A percentile compares a stretch with the other conserved stretches of the same genome.
Evolutionary conservation across 345 rosid genomes (phyloP).

Genomic region (Brassica juncea): DNA sequence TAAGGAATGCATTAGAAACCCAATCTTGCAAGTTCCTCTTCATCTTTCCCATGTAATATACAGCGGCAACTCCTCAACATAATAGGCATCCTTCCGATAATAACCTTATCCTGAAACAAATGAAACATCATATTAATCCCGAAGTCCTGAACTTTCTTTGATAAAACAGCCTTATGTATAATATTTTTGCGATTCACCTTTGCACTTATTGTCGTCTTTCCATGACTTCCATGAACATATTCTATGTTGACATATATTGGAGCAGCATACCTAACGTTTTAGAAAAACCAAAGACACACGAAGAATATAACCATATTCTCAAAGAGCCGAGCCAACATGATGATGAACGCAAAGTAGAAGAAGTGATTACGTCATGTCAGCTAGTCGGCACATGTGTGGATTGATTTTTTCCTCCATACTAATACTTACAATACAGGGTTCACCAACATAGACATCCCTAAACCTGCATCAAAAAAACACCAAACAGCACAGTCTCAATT

Average conservation of each 20-base stretch:
- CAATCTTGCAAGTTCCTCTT: slow-evolving; percentile 85
- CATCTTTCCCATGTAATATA: slow-evolving; percentile 72
- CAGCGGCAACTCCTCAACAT: slow-evolving; percentile 89
- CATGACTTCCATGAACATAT: slow-evolving; percentile 59
- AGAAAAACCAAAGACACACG: background rate
- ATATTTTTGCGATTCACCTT: slow-evolving; percentile 37
- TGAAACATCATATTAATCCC: slow-evolving; percentile 16
- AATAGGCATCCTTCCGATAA: slow-evolving; percentile 87
- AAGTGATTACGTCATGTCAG: slow-evolving; percentile 68
- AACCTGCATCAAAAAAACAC: slow-evolving; percentile 52
- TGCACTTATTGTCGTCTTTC: slow-evolving; percentile 36
- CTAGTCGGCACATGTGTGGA: slow-evolving; percentile 84
- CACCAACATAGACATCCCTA: slow-evolving; percentile 66
- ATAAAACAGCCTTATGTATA: slow-evolving; percentile 17
- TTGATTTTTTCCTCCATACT: slow-evolving; percentile 43
- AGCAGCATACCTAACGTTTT: slow-evolving; percentile 64
- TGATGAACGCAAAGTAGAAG: slow-evolving; percentile 2
- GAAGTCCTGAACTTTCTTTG: slow-evolving; percentile 3
- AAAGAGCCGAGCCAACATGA: background rate
- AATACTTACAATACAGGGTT: slow-evolving; percentile 47
- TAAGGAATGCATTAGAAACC: slow-evolving; percentile 52
- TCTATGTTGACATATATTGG: slow-evolving; percentile 78
- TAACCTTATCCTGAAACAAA: slow-evolving; percentile 56
- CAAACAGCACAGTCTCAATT: background rate
- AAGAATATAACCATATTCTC: slow-evolving; percentile 2